Evolutionary conservation across 768 basidiomycete species (phyloP).

Genomic region (Asterophora lycoperdoides): DNA sequence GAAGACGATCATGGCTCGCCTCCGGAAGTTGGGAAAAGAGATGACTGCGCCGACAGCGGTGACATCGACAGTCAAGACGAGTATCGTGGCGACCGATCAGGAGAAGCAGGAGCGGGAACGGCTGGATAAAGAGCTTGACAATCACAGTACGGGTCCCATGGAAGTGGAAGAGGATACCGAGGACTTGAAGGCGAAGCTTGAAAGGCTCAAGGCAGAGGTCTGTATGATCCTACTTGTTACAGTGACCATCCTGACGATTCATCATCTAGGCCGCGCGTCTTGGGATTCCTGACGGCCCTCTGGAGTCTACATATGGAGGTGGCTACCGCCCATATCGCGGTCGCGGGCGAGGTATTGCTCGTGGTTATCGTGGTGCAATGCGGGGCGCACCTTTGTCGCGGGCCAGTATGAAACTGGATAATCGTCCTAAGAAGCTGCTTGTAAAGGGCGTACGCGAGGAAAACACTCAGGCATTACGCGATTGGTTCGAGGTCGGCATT

Average conservation of each 20-base stretch:
- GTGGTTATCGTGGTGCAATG: constrained; percentile 57
- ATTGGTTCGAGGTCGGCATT: constrained; percentile 75
- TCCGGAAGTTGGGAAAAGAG: constrained; percentile 76
- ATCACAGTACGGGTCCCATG: constrained; percentile 41
- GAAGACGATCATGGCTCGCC: constrained; percentile 68
- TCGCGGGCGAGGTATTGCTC: constrained; percentile 49
- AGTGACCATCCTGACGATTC: neutral
- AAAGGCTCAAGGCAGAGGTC: constrained; percentile 77
- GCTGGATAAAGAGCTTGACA: constrained; percentile 82
- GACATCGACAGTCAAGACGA: constrained; percentile 22
- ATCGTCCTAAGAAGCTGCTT: constrained; percentile 76
- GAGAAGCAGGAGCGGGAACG: constrained; percentile 58
- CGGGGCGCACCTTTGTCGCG: constrained; percentile 62
- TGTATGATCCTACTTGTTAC: constrained; percentile 17
- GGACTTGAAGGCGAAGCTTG: constrained; percentile 69
- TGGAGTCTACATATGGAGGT: constrained; percentile 33
- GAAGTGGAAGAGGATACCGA: constrained; percentile 54
- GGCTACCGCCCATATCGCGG: constrained; percentile 69
- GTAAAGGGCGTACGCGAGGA: constrained; percentile 61
- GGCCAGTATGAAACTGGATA: constrained; percentile 84
- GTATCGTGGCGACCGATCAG: constrained; percentile 33
- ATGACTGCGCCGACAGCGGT: constrained; percentile 45
- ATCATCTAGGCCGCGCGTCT: constrained; percentile 63
- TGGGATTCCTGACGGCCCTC: constrained; percentile 55
- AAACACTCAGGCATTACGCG: constrained; percentile 55